phyloP scores from a whole-genome alignment of 306 rosid genomes.

The Lathyrus aphaca region DNA sequence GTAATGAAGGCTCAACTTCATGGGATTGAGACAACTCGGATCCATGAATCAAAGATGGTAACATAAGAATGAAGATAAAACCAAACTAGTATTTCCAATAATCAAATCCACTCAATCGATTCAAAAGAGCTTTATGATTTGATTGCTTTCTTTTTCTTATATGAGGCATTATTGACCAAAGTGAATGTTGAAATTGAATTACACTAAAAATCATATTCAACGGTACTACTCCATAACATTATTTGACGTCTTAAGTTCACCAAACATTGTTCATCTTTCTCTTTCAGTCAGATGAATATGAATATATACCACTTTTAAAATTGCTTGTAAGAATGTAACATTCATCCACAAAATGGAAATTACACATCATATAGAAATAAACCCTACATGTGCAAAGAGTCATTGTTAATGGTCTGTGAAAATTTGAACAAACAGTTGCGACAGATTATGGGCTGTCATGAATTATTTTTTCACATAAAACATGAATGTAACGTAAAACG shows the following conservation, averaged over 20 bases:
- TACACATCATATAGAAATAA: not conserved
- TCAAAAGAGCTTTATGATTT: constrained; percentile 19
- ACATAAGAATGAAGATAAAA: not conserved
- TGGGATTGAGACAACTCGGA: too few relatives aligned
- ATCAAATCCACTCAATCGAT: constrained; percentile 1
- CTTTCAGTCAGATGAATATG: not conserved
- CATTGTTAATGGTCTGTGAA: not conserved
- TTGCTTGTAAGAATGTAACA: not conserved
- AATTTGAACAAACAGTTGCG: not conserved
- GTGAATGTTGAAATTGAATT: not conserved
- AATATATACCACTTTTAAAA: not conserved
- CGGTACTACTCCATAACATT: not conserved
- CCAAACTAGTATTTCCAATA: not conserved
- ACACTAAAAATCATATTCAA: not conserved
- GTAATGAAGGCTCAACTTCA: not conserved
- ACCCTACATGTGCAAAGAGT: too few relatives aligned
- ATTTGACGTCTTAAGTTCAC: not conserved
- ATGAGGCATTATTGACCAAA: not conserved
- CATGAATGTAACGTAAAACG: constrained; percentile 17
- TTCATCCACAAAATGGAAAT: not conserved
- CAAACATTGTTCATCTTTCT: not conserved
- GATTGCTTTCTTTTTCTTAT: not conserved
- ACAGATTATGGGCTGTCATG: not conserved
- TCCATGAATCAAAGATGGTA: not conserved
- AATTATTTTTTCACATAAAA: not conserved